phyloP scores from a whole-genome alignment of 352 stramenopile species.

The Phytophthora syringae region DNA sequence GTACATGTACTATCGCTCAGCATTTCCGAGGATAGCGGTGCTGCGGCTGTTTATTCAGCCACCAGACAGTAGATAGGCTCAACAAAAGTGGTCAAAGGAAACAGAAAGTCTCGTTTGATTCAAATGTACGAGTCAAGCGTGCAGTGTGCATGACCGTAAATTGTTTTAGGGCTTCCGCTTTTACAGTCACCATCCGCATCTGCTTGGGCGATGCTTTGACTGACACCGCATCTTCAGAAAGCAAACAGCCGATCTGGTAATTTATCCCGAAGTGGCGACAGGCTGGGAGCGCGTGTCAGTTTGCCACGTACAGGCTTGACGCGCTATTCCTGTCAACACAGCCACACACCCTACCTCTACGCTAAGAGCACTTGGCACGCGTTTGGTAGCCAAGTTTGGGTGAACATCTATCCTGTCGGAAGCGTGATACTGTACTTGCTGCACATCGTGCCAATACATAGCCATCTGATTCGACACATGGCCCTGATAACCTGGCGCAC shows the following conservation, averaged over 20 bases:
- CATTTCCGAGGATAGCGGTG: neutral
- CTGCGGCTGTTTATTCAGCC: neutral
- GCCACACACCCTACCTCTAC: conserved; percentile 6
- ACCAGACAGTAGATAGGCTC: conserved; percentile 5
- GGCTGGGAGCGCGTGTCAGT: conserved; percentile 1
- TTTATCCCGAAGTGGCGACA: conserved; percentile 1
- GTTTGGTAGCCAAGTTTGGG: neutral
- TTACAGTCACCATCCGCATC: conserved; percentile 10
- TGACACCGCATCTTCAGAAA: neutral
- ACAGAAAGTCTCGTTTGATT: neutral
- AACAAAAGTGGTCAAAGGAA: neutral
- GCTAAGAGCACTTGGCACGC: neutral
- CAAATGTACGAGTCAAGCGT: neutral
- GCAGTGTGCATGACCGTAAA: too few species aligned
- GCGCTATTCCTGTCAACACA: neutral
- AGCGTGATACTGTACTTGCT: neutral
- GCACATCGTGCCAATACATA: neutral
- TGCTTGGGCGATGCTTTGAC: neutral
- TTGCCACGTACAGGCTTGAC: neutral
- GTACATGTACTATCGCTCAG: neutral
- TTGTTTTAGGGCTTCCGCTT: too few species aligned
- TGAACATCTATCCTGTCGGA: neutral
- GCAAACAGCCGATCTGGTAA: neutral
- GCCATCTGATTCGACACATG: conserved; percentile 16
- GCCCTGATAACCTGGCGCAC: conserved; percentile 15